Percentiles rank a stretch among this genome's conserved stretches.
These are phyloP conservation scores for Aspergillus flavus DNA, from an alignment of 2,329 filamentous ascomycete genomes.

Conservation along the genomic window DNA sequence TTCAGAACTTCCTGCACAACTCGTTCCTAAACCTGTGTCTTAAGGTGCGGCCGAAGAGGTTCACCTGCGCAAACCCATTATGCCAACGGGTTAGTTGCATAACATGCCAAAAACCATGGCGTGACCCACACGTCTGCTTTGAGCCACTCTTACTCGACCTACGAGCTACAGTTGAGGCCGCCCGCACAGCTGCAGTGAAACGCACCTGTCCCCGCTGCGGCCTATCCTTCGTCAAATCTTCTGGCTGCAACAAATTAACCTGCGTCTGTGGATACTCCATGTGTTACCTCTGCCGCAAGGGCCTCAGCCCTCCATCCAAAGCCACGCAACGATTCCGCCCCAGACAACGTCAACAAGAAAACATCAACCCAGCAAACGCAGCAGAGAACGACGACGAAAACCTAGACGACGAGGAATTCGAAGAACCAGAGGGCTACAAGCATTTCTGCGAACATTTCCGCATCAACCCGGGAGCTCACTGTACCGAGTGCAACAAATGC, in stretches of 20 bases:
- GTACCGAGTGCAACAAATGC: conserved; percentile 77
- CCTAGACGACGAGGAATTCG: conserved; percentile 31
- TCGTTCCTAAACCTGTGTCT: conserved; percentile 70
- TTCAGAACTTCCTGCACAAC: conserved; percentile 55
- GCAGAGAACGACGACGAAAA: conserved; percentile 26
- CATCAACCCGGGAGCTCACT: conserved; percentile 73
- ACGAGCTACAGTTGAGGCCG: conserved; percentile 86
- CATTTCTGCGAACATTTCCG: conserved; percentile 98
- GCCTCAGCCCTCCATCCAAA: conserved; percentile 43
- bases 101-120: conserved; percentile 79
- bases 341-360: conserved; percentile 20
- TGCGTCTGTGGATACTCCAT: conserved; percentile 96
- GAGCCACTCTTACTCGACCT: conserved; percentile 80
- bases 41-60: conserved; percentile 72
- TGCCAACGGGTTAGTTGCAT: conserved; percentile 78
- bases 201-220: conserved; percentile 91
- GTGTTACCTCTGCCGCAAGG: conserved; percentile 93
- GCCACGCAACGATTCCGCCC: conserved; percentile 11
- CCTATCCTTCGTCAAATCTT: conserved; percentile 87
- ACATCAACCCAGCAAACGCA: conserved; percentile 47
- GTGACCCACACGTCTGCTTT: conserved; percentile 86
- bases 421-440: conserved; percentile 72
- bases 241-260: conserved; percentile 95
- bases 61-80: conserved; percentile 70
- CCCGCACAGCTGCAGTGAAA: conserved; percentile 91